Percentiles rank a stretch among this genome's conserved stretches.
phyloP scores from a whole-genome alignment of 345 rosid genomes.

The rapeseed (Brassica napus) region DNA sequence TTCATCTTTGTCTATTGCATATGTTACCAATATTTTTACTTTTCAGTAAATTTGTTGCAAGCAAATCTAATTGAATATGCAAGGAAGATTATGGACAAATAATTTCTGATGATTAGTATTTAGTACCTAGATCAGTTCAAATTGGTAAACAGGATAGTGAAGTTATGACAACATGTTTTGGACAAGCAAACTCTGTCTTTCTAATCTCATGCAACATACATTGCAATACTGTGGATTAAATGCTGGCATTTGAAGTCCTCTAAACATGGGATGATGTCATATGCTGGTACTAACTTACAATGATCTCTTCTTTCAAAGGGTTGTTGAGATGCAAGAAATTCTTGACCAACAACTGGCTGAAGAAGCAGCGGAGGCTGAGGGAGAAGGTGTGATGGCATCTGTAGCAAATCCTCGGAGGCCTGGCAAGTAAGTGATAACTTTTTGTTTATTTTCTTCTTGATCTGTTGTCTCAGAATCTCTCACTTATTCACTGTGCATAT shows the following conservation, averaged over 20 bases:
- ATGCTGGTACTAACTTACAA: constrained; percentile 21
- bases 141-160: not conserved
- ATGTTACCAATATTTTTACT: not conserved
- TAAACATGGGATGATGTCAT: constrained; percentile 15
- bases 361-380: constrained; percentile 99
- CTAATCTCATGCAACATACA: not conserved
- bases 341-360: constrained; percentile 96
- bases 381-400: constrained; percentile 87
- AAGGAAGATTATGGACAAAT: not conserved
- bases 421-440: constrained; percentile 61
- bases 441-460: constrained; percentile 16
- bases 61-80: not conserved
- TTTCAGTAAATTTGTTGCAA: constrained; percentile 7
- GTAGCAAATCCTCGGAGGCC: constrained; percentile 88
- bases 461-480: constrained; percentile 9
- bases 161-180: not conserved
- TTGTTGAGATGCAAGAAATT: constrained; percentile 99
- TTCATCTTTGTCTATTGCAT: constrained; percentile 15
- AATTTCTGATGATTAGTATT: constrained; percentile 10
- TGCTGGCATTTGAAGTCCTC: constrained; percentile 4
- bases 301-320: constrained; percentile 51
- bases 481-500: constrained; percentile 13
- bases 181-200: not conserved
- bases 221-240: constrained; percentile 15
- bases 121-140: constrained; percentile 1